Evolutionary conservation across 208 protist species (phyloP).

Genomic region (Leishmania arabica): DNA sequence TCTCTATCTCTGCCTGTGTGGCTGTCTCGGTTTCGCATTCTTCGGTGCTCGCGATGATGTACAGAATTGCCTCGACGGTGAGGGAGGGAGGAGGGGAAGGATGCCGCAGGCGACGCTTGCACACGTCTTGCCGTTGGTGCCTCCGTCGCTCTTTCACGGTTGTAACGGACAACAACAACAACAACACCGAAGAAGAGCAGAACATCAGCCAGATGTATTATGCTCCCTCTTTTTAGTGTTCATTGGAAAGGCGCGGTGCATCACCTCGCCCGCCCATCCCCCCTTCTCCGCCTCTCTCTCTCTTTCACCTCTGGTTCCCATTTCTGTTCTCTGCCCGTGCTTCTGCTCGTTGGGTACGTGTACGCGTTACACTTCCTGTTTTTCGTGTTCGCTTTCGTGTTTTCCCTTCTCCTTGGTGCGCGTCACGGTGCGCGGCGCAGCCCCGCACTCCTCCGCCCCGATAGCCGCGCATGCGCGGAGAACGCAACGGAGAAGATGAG

Average conservation of each 20-base stretch:
- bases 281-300: neutral
- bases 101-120: neutral
- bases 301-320: neutral
- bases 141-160: neutral
- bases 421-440: too few species aligned
- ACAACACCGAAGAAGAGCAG: too few species aligned
- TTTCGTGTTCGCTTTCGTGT: neutral
- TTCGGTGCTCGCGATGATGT: neutral
- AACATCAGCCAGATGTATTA: neutral
- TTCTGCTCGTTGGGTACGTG: neutral
- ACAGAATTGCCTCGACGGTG: neutral
- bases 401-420: neutral
- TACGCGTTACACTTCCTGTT: neutral
- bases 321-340: neutral
- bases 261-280: neutral
- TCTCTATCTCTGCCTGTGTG: neutral
- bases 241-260: neutral
- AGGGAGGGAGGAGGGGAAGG: neutral
- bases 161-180: neutral
- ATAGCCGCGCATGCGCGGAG: too few species aligned
- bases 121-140: neutral
- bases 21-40: neutral
- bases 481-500: too few species aligned
- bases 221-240: neutral
- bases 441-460: too few species aligned